Conservation (phyloP, 192 early-diverging fungal species). For the Gigaspora rosea region DNA sequence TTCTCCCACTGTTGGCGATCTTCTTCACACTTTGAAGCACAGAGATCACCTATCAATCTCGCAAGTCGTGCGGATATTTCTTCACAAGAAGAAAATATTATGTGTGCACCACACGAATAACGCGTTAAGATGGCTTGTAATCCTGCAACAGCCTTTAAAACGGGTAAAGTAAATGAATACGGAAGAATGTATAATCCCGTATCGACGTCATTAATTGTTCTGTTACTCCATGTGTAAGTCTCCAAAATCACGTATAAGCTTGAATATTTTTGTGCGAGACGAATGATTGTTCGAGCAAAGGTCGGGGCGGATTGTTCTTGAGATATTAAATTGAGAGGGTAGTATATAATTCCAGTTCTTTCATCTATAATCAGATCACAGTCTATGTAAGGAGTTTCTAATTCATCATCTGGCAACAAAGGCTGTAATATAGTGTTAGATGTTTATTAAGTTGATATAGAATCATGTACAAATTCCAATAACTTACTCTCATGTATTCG, state of each 20-base stretch:
- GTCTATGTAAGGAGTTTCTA: background rate
- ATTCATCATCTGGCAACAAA: constrained; percentile 12
- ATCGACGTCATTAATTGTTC: background rate
- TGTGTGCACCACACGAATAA: background rate
- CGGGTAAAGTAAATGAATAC: constrained; percentile 21
- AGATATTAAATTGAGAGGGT: constrained; percentile 11
- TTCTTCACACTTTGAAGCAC: constrained; percentile 13
- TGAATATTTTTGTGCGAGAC: constrained; percentile 13
- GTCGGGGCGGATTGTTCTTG: background rate
- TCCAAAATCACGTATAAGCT: constrained; percentile 21
- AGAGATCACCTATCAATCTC: constrained; percentile 27
- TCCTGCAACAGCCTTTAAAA: background rate
- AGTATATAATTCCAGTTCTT: constrained; percentile 5
- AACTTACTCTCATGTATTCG: constrained; percentile 23
- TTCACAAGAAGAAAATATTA: constrained; percentile 25
- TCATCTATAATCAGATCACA: constrained; percentile 29
- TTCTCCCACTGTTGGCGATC: constrained; percentile 9
- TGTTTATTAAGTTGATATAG: too few relatives aligned
- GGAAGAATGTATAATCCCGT: background rate
- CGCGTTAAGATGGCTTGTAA: background rate
- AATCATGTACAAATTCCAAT: background rate
- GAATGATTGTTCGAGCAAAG: background rate
- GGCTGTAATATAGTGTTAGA: background rate
- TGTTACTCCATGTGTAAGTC: constrained; percentile 18
- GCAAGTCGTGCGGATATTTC: constrained; percentile 27